Evolutionary conservation across 1,284 basidiomycete species (phyloP).

Genomic region (Trametes polyzona): DNA sequence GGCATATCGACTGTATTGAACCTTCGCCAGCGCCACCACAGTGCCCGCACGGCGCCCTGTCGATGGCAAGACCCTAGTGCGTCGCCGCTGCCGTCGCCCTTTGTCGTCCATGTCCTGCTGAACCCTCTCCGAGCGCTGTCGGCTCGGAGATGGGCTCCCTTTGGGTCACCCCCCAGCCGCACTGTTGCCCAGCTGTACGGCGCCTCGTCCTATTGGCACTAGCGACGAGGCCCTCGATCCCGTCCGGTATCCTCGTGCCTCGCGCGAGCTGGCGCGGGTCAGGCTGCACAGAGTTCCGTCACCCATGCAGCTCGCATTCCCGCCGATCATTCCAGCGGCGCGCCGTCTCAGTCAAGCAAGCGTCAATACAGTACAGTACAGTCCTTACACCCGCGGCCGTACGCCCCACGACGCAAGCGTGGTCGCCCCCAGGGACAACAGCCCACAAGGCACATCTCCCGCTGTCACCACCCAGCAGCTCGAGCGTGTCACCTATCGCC

Average conservation of each 20-base stretch:
- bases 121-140: neutral
- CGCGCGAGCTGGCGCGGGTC: neutral
- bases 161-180: neutral
- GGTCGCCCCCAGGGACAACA: no score
- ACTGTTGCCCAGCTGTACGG: neutral
- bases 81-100: no score
- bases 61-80: no score
- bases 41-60: neutral
- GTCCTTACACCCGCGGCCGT: neutral
- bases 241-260: conserved; percentile 20
- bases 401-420: no score
- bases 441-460: no score
- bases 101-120: neutral
- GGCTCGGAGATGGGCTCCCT: no score
- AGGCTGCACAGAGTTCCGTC: conserved; percentile 17
- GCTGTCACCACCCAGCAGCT: no score
- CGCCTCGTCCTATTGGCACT: no score
- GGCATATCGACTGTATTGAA: conserved; percentile 13
- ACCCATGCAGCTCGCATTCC: neutral
- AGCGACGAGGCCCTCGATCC: neutral
- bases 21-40: conserved; percentile 6
- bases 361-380: neutral
- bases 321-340: conserved; percentile 6
- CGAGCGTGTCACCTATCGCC: no score
- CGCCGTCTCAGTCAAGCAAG: neutral